phyloP scores from a whole-genome alignment of 345 rosid species.

The Citrus trifoliata region DNA sequence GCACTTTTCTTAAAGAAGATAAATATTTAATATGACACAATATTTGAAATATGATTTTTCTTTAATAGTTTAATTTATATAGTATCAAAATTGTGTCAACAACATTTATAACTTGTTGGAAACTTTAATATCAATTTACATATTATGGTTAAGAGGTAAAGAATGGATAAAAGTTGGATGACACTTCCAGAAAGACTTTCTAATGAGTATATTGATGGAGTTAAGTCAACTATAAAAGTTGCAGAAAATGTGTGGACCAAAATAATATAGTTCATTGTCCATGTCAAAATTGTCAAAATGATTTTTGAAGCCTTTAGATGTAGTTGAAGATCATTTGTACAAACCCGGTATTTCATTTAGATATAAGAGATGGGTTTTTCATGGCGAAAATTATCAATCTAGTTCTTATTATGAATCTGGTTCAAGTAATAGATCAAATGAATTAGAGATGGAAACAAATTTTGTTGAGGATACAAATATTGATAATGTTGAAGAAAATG shows the following conservation, averaged over 20 bases:
- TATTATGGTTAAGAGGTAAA: background rate
- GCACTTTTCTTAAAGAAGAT: too few relatives aligned
- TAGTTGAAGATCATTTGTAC: background rate
- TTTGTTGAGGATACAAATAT: too few relatives aligned
- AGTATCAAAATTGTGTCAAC: too few relatives aligned
- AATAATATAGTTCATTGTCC: background rate
- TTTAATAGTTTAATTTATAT: too few relatives aligned
- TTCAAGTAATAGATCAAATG: background rate
- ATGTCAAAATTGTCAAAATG: too few relatives aligned
- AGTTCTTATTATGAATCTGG: too few relatives aligned
- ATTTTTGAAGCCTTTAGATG: background rate
- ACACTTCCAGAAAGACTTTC: background rate
- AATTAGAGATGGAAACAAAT: background rate
- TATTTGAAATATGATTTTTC: too few relatives aligned
- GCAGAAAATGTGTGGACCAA: background rate
- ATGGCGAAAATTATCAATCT: background rate
- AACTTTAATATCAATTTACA: background rate
- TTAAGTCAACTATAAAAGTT: background rate
- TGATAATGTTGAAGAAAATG: background rate
- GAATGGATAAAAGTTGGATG: background rate
- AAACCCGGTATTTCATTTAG: background rate
- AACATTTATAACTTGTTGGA: too few relatives aligned
- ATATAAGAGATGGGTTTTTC: too few relatives aligned
- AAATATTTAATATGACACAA: too few relatives aligned
- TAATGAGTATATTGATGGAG: background rate